Conservation (phyloP, 2,329 filamentous ascomycete species). For the Colletotrichum lentis region DNA sequence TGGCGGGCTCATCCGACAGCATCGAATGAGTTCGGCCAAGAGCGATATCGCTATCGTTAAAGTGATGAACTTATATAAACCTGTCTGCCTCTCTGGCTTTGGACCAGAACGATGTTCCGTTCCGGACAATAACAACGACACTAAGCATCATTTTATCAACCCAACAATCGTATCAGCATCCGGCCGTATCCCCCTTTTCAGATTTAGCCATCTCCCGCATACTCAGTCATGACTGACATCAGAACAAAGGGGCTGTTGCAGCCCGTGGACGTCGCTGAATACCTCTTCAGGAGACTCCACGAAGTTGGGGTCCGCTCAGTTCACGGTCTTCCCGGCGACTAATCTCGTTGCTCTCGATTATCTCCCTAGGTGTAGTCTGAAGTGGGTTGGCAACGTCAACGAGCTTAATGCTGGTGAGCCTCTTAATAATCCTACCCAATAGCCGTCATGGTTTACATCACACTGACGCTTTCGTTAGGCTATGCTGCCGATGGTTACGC, state of each 20-base stretch:
- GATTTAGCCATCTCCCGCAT: neutral
- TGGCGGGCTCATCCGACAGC: neutral
- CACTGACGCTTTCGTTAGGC: conserved; percentile 51
- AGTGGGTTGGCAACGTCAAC: conserved; percentile 75
- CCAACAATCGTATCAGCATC: neutral
- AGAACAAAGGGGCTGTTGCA: conserved; percentile 54
- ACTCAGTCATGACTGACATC: conserved; percentile 48
- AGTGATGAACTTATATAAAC: conserved; percentile 19
- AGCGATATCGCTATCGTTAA: neutral
- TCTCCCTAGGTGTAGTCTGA: conserved; percentile 64
- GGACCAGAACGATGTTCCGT: neutral
- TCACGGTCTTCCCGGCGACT: conserved; percentile 75
- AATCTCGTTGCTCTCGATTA: conserved; percentile 76
- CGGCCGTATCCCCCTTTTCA: neutral
- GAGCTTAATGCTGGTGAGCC: conserved; percentile 75
- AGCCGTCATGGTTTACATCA: neutral
- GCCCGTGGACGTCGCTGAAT: conserved; percentile 70
- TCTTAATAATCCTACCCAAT: conserved; percentile 33
- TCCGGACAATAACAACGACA: neutral
- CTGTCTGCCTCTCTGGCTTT: neutral
- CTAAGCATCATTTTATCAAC: neutral
- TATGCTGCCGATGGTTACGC: conserved; percentile 86
- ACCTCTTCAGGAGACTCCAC: conserved; percentile 70
- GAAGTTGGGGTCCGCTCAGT: conserved; percentile 71
- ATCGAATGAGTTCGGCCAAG: neutral